Percentiles rank a stretch among this genome's conserved stretches.
Evolutionary conservation across 441 rosid genomes (phyloP).

Genomic region (Bruguiera hainesii): DNA sequence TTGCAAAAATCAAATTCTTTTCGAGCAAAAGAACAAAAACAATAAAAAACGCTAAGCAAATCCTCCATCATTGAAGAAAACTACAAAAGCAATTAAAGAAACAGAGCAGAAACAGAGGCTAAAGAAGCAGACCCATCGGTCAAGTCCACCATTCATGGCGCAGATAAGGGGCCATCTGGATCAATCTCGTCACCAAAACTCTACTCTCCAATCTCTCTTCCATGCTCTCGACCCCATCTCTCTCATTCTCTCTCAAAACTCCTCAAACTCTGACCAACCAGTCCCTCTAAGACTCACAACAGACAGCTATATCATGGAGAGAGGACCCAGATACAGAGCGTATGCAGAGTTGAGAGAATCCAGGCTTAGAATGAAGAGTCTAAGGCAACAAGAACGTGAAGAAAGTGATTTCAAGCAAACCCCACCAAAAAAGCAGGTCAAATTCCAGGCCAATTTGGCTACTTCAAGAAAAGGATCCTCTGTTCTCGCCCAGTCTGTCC

Average conservation of each 20-base stretch:
- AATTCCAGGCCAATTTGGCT: constrained; percentile 33
- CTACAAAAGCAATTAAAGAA: constrained; percentile 5
- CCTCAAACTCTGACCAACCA: constrained; percentile 30
- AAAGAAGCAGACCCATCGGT: background rate
- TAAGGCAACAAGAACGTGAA: constrained; percentile 19
- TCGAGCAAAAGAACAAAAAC: background rate
- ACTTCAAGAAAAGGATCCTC: constrained; percentile 38
- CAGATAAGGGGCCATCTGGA: constrained; percentile 25
- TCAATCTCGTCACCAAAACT: constrained; percentile 21
- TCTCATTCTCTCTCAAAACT: constrained; percentile 54
- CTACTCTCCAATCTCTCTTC: constrained; percentile 28
- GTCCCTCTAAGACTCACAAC: constrained; percentile 46
- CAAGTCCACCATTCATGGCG: constrained; percentile 30
- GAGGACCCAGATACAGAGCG: constrained; percentile 71
- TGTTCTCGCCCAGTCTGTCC: constrained; percentile 67
- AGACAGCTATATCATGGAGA: constrained; percentile 44
- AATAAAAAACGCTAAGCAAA: background rate
- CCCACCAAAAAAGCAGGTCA: constrained; percentile 62
- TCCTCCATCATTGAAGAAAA: background rate
- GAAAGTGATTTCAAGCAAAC: constrained; percentile 28
- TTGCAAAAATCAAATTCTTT: constrained; percentile 28
- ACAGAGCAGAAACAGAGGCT: constrained; percentile 14
- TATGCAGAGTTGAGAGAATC: constrained; percentile 67
- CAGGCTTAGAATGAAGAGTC: constrained; percentile 44
- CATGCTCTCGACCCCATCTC: constrained; percentile 50